A percentile compares a stretch with the other conserved stretches of the same genome.
These are phyloP conservation scores for Tylopilus vinaceipallidus DNA, from an alignment of 768 basidiomycete genomes.

Conservation along the genomic window DNA sequence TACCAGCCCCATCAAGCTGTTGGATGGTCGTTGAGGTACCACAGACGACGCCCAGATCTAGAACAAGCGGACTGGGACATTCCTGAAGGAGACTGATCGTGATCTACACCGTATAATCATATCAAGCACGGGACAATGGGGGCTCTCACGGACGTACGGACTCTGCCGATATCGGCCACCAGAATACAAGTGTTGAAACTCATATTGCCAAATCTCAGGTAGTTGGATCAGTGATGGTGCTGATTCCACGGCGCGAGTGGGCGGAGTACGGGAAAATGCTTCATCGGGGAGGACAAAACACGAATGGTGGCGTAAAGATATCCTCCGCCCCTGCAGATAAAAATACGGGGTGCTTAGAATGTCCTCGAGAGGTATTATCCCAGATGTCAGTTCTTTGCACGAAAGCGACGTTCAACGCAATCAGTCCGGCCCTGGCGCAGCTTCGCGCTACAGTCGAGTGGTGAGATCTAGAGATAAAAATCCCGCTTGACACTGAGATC, in stretches of 20 bases:
- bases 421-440: constrained; percentile 13
- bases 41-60: constrained; percentile 22
- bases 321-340: not conserved
- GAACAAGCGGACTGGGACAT: constrained; percentile 17
- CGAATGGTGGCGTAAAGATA: constrained; percentile 1
- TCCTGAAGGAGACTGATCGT: constrained; percentile 20
- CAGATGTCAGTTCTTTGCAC: constrained; percentile 1
- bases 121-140: constrained; percentile 13
- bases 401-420: constrained; percentile 12
- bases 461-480: constrained; percentile 7
- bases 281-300: constrained; percentile 2
- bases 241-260: constrained; percentile 18
- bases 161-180: constrained; percentile 19
- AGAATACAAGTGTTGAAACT: constrained; percentile 21
- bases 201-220: constrained; percentile 21
- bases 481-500: constrained; percentile 11
- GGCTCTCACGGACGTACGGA: constrained; percentile 28
- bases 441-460: constrained; percentile 5
- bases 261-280: constrained; percentile 3
- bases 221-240: constrained; percentile 20
- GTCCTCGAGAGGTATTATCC: constrained; percentile 2
- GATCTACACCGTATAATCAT: constrained; percentile 25
- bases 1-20: constrained; percentile 10
- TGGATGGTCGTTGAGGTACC: constrained; percentile 16
- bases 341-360: not conserved